These are phyloP conservation scores for Malbranchea zuffiana DNA, from an alignment of 2,329 filamentous ascomycete genomes.

Conservation along the genomic window DNA sequence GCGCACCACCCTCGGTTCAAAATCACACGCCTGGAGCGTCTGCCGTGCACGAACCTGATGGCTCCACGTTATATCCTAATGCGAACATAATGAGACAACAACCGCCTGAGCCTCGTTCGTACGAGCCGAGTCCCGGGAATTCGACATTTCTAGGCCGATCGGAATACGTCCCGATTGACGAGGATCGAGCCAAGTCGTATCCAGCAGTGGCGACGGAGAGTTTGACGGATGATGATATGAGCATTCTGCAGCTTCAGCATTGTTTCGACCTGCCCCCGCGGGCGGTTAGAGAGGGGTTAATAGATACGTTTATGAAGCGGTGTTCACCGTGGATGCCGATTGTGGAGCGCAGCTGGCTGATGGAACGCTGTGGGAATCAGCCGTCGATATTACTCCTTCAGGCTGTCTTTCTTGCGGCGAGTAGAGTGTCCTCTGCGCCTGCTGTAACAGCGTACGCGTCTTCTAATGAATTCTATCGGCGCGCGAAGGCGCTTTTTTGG, in stretches of 20 bases:
- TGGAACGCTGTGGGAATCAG: slow-evolving; percentile 18
- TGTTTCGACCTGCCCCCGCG: slow-evolving; percentile 22
- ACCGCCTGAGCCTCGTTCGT: slow-evolving; percentile 12
- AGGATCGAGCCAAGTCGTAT: slow-evolving; percentile 21
- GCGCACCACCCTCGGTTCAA: slow-evolving; percentile 8
- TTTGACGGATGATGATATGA: slow-evolving; percentile 21
- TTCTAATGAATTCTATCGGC: slow-evolving; percentile 24
- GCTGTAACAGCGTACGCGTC: slow-evolving; percentile 21
- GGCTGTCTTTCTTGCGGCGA: slow-evolving; percentile 34
- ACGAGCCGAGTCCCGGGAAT: slow-evolving; percentile 14
- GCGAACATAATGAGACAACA: too few species aligned
- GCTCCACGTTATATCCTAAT: slow-evolving; percentile 7
- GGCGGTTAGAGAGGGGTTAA: slow-evolving; percentile 21
- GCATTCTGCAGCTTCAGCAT: slow-evolving; percentile 19
- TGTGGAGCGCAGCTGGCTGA: slow-evolving; percentile 23
- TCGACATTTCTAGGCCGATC: slow-evolving; percentile 23
- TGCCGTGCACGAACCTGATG: slow-evolving; percentile 9
- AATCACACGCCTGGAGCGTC: slow-evolving; percentile 10
- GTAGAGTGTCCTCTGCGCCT: slow-evolving; percentile 30
- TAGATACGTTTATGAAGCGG: slow-evolving; percentile 24
- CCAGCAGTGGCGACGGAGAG: slow-evolving; percentile 17
- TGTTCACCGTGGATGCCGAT: slow-evolving; percentile 28
- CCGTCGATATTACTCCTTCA: slow-evolving; percentile 27
- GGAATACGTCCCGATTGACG: slow-evolving; percentile 22
- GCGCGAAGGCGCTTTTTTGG: slow-evolving; percentile 27